A percentile compares a stretch with the other conserved stretches of the same genome.
These are phyloP conservation scores for Pythium monospermum DNA, from an alignment of 352 stramenopile species.

Conservation along the genomic window DNA sequence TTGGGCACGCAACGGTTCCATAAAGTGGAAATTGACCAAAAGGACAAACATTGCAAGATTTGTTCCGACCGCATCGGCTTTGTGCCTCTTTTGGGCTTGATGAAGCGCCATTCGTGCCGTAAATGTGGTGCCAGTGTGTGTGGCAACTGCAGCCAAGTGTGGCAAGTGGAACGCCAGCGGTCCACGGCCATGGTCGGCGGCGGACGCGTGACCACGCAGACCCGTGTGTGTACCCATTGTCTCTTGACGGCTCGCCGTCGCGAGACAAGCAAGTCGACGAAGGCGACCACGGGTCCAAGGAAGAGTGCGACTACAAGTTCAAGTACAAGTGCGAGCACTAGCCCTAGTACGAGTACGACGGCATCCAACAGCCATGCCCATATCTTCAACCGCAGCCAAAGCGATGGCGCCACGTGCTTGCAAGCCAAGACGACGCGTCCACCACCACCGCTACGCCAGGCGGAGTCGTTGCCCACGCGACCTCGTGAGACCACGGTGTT, in stretches of 20 bases:
- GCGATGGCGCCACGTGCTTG: no score
- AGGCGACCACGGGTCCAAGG: not conserved
- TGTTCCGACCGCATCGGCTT: not conserved
- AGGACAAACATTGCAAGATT: conserved; percentile 3
- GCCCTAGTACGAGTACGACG: no score
- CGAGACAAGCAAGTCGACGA: not conserved
- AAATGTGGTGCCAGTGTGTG: conserved; percentile 13
- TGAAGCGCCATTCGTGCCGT: conserved; percentile 13
- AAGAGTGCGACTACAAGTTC: no score
- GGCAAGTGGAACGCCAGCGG: conserved; percentile 14
- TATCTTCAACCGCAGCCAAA: no score
- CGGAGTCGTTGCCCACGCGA: no score
- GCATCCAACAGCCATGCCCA: no score
- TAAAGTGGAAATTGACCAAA: conserved; percentile 10
- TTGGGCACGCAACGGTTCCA: conserved; percentile 5
- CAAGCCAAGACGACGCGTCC: no score
- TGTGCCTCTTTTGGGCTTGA: conserved; percentile 1
- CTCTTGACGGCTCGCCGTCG: no score
- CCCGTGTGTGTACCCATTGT: conserved; percentile 13
- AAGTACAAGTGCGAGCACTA: no score
- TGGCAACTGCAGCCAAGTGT: conserved; percentile 7
- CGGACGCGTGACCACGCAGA: conserved; percentile 13
- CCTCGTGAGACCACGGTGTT: no score
- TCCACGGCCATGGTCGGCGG: conserved; percentile 6
- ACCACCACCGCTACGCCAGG: no score